Evolutionary conservation across 768 basidiomycete species (phyloP), one percentile per base, ranked within the genome.

Genomic region (Lentinula detonsa): DNA sequence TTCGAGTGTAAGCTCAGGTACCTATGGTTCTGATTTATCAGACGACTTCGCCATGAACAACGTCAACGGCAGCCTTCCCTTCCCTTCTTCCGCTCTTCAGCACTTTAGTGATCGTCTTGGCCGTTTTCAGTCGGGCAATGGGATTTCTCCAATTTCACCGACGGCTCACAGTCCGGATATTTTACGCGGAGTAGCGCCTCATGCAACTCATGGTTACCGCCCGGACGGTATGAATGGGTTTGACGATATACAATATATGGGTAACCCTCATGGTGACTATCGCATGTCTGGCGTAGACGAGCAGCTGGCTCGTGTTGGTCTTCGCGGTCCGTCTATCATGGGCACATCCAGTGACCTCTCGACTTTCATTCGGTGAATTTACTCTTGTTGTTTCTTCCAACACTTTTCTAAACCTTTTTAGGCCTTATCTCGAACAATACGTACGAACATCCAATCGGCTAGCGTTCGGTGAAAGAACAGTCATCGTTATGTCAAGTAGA

Each of bases 401-500:
- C 4, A 18, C 35, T 43, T 52, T 21, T 64, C 63, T 68, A 63
- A 59, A 63, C 63, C 65, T 55, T 61, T 59, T 21, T 62, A 91
- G 89, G 28, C 91, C 91, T 10, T 91, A 85, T 73, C 76, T 94
- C 64, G 90, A 93, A 63, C 88, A 91, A 66, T 98, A 94, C 70
- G 84, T 95, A 55, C 83, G 87, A 37, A 85, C 94, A 21, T 80
- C 85, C 42, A 96, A 96, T 71, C 84, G 95, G 34, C 82, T 97
- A 50, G 90, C 90, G 1, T 90, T 90, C 67, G 96, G 96, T 55
- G 96, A 98, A 72, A 86, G 94, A 52, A 93, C 94, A 4, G 85
- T 98, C 62, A 90, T 98, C 63, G 90, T 98, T 67, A 95, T 97
- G 91, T 95, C 93, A n/a, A 93, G 91, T 71, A 94, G 91, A 69